phyloP scores from a whole-genome alignment of 257 asterid genomes.

The Solanum dulcamara region DNA sequence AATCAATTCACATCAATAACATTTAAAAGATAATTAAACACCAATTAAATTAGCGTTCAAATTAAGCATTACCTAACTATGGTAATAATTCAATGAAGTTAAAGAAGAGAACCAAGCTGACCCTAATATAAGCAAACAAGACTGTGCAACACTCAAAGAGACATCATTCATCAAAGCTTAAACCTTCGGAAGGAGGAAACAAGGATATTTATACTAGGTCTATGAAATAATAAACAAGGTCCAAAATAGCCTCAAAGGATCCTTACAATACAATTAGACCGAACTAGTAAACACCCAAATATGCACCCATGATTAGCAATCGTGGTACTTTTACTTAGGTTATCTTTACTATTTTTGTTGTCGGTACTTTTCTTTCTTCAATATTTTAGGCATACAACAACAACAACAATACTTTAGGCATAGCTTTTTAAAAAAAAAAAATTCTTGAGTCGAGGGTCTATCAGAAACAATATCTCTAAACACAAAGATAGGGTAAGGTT shows the following conservation, averaged over 20 bases:
- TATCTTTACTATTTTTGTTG: not conserved
- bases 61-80: not conserved
- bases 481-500: not conserved
- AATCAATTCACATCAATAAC: not conserved
- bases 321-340: not conserved
- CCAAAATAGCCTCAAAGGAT: not conserved
- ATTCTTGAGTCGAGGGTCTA: not conserved
- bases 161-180: not conserved
- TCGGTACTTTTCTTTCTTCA: not conserved
- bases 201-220: not conserved
- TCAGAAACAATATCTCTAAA: not conserved
- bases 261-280: not conserved
- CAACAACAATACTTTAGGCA: not conserved
- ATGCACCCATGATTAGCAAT: not conserved
- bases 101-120: not conserved
- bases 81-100: not conserved
- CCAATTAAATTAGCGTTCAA: not conserved
- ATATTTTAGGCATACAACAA: not conserved
- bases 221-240: not conserved
- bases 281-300: not conserved
- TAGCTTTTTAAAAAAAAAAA: not conserved
- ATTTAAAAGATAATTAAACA: not conserved
- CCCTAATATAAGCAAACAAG: not conserved
- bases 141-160: not conserved
- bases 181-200: not conserved